A percentile compares a stretch with the other conserved stretches of the same genome.
Evolutionary conservation across 2,329 filamentous ascomycete species (phyloP).

Genomic region (Sordariomycetes sp.): DNA sequence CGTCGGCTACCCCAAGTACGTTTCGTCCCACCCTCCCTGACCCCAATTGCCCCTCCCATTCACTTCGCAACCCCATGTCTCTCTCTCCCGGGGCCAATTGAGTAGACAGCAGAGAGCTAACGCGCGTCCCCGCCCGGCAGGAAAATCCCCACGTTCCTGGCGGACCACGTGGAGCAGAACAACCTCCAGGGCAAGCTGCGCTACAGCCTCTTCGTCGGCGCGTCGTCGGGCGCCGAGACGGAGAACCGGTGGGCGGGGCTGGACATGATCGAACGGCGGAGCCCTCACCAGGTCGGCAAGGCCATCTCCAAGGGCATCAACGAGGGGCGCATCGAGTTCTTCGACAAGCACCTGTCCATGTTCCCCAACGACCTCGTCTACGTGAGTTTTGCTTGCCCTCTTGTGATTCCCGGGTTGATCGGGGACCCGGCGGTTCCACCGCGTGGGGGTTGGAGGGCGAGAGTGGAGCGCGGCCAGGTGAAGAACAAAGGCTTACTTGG

Average conservation of each 20-base stretch:
- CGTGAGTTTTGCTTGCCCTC: constrained; percentile 25
- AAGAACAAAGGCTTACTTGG: background rate
- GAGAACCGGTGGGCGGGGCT: constrained; percentile 84
- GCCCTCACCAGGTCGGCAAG: constrained; percentile 84
- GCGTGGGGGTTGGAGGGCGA: background rate
- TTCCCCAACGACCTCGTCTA: constrained; percentile 82
- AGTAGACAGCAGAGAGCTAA: background rate
- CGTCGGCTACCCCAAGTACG: constrained; percentile 72
- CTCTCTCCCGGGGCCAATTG: background rate
- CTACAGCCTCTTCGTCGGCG: constrained; percentile 81
- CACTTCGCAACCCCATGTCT: background rate
- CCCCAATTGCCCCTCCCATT: background rate
- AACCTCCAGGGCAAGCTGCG: constrained; percentile 72
- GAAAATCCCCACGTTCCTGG: constrained; percentile 73
- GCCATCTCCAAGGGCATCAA: constrained; percentile 86
- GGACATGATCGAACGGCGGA: constrained; percentile 81
- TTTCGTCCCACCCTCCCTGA: background rate
- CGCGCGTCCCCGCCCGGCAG: constrained; percentile 25
- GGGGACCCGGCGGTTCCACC: background rate
- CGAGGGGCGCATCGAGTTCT: constrained; percentile 79
- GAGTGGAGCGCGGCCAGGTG: background rate
- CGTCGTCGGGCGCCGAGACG: constrained; percentile 81
- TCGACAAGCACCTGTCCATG: constrained; percentile 90
- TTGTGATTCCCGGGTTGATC: background rate
- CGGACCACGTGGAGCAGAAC: constrained; percentile 84